Base-by-base conservation (phyloP, 139 green algal genomes). In the Chloropicon primus region DNA sequence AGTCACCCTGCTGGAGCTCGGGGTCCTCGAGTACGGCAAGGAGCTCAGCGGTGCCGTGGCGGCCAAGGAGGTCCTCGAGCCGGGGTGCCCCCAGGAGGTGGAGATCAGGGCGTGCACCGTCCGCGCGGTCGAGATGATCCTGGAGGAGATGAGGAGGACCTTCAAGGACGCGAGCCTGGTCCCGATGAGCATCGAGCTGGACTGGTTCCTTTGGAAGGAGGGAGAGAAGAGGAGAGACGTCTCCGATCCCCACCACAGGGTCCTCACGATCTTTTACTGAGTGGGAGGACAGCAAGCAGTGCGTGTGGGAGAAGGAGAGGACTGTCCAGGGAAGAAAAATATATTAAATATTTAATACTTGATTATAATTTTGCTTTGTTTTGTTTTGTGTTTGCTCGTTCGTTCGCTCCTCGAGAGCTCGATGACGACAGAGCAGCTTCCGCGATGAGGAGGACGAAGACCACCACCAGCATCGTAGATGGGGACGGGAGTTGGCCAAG, bases 171-270 rank as follows among this genome's bases (percentile, higher is more conserved):
- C 26, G 71, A 26, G n/a, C 28, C 27, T 54, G n/a, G 29, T 21
- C 27, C 76, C 85, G 0, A n/a, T 82, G 53, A 85, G 82, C 71
- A 80, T 95, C 22, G 80, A 89, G 74, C 75, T 96, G 25, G 91
- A 96, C 71, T 96, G 91, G 91, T 93, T 85, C 84, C 80, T 96
- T 27, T 96, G 91, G 91, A 83, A 92, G 25, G n/a, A 82, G 5
- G 91, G 90, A 1, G 91, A 96, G 84, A 25, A 27, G 10, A 27
- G 72, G 1, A 77, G 82, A 0, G 24, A 83, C 1, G 41, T 62
- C 41, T 29, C 24, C 22, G 77, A 91, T 27, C 81, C 80, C 21
- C 90, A 94, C 81, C 91, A 96, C 78, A 80, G 89, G 28, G 92
- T 87, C 0, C 75, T 91, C 22, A 96, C 88, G 22, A 82, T 93